Evolutionary conservation across 2,329 filamentous ascomycete genomes (phyloP).

Genomic region (Ophiostoma montium): DNA sequence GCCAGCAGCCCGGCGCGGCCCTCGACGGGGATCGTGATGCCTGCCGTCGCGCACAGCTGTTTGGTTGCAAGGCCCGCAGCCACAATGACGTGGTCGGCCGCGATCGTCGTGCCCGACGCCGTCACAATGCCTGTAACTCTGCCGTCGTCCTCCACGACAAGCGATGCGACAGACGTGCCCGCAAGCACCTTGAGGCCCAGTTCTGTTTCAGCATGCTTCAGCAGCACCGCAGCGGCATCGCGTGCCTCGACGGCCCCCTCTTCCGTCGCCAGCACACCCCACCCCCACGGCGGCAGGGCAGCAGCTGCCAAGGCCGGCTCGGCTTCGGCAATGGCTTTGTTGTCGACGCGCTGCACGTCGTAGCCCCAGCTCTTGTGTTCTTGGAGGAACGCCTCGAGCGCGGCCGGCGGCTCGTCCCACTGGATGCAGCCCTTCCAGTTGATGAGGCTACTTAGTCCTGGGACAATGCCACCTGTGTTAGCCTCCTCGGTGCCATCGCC

Average conservation of each 20-base stretch:
- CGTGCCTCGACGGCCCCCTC: constrained; percentile 21
- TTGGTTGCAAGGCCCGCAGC: constrained; percentile 19
- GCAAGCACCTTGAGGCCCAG: background rate
- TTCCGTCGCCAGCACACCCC: constrained; percentile 12
- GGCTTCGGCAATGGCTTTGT: constrained; percentile 6
- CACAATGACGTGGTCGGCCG: constrained; percentile 19
- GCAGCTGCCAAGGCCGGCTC: constrained; percentile 12
- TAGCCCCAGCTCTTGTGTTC: constrained; percentile 19
- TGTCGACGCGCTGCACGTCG: constrained; percentile 13
- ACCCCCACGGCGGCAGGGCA: constrained; percentile 12
- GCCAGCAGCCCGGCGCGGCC: constrained; percentile 18
- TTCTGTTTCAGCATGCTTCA: background rate
- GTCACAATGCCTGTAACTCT: constrained; percentile 13
- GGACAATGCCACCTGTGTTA: constrained; percentile 11
- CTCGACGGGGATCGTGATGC: constrained; percentile 15
- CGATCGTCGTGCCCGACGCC: constrained; percentile 8
- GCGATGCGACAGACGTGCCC: background rate
- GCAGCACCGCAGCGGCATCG: constrained; percentile 12
- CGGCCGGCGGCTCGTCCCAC: constrained; percentile 15
- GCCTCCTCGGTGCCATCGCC: background rate
- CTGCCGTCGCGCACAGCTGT: constrained; percentile 14
- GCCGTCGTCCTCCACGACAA: constrained; percentile 10
- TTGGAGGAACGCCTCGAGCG: constrained; percentile 14
- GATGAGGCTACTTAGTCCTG: constrained; percentile 12
- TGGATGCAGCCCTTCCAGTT: constrained; percentile 17